Evolutionary conservation across 495 filamentous ascomycete species (phyloP), one percentile per base, ranked within the genome.

Genomic region (Pyrenopolyporus hunteri): DNA sequence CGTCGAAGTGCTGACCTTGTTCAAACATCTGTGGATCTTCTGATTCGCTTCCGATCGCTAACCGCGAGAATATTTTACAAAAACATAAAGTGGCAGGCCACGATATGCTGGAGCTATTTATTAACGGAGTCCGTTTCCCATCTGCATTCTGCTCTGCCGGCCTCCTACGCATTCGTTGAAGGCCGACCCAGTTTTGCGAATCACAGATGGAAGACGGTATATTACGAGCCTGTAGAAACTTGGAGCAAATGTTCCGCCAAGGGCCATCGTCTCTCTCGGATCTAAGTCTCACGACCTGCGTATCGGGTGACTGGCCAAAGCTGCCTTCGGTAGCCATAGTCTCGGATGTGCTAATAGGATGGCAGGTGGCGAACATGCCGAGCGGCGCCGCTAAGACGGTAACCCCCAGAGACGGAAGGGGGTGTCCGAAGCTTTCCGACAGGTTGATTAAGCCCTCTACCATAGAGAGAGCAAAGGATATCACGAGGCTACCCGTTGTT

Each of bases 41-140:
- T 40, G 52, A n/a, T 44, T 69, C 69, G 13, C 33, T 45, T 36
- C 61, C 49, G 14, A 69, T 63, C 11, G 59, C 32, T 6, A 66
- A 32, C 3, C 59, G 52, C 26, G 66, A 59, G 37, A 67, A 56
- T 26, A 60, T 68, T 59, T 76, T 82, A 14, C 76, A 72, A 52
- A 83, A 85, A 59, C 80, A 84, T 2, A 80, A 75, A 25, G 68
- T 71, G 16, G 78, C 75, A 43, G 77, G 83, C 80, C 82, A 84
- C 7, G 72, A 70, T 25, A 75, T 72, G 16, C 69, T 78, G 10
- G 72, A 66, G 3, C 73, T 36, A n/a, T 61, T 69, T 42, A 60
- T 32, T 16, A 72, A 52, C 6, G 77, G 75, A n/a, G 74, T 76
- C 14, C 75, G 58, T 52, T 73, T 76, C 14, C 76, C 78, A 42